phyloP scores from a whole-genome alignment of 352 stramenopile species.

The Phytophthora tentaculata region DNA sequence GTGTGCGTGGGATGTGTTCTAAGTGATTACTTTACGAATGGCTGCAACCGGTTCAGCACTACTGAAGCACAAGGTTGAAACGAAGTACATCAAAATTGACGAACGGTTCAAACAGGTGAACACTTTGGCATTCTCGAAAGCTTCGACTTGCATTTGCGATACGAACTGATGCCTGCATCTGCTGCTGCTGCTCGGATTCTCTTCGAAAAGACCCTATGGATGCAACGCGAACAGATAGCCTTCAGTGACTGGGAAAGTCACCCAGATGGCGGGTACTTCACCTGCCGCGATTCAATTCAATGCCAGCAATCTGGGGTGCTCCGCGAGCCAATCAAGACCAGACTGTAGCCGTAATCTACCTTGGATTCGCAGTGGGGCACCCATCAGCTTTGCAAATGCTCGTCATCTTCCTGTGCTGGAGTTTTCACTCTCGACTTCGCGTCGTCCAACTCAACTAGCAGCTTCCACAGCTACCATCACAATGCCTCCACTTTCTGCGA shows the following conservation, averaged over 20 bases:
- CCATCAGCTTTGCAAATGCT: constrained; percentile 25
- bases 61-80: too few species aligned
- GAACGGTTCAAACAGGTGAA: too few species aligned
- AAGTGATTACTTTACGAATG: constrained; percentile 6
- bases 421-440: constrained; percentile 26
- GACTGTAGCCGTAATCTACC: constrained; percentile 26
- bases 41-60: too few species aligned
- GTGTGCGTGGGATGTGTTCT: constrained; percentile 16
- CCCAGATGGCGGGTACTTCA: constrained; percentile 20
- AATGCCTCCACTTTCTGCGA: constrained; percentile 18
- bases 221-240: constrained; percentile 17
- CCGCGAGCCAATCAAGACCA: constrained; percentile 7
- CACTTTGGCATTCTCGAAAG: too few species aligned
- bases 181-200: too few species aligned
- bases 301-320: constrained; percentile 1
- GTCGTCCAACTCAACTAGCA: constrained; percentile 6
- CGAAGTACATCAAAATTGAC: too few species aligned
- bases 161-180: neutral
- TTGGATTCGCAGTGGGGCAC: constrained; percentile 4
- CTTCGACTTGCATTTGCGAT: constrained; percentile 1
- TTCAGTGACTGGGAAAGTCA: constrained; percentile 7
- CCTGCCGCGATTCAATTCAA: constrained; percentile 12
- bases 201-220: constrained; percentile 9
- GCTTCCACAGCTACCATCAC: neutral
- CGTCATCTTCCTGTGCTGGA: constrained; percentile 1